Evolutionary conservation across 768 basidiomycete species (phyloP).

Genomic region (Psilocybe subaeruginosa): DNA sequence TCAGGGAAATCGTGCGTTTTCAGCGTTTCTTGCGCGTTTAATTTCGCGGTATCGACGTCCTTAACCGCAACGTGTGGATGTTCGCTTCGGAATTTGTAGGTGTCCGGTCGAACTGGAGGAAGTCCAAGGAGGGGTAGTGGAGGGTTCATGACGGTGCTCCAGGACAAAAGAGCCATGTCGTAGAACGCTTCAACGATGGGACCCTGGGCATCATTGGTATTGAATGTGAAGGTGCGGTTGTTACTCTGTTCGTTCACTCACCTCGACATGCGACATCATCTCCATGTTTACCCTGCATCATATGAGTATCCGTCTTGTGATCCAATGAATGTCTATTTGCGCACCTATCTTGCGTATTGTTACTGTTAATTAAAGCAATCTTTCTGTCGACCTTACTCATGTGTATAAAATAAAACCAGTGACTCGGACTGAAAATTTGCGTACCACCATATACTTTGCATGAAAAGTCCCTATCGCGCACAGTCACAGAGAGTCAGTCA

Average conservation of each 20-base stretch:
- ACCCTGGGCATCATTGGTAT: neutral
- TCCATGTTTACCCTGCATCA: conserved; percentile 13
- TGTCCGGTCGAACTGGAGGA: neutral
- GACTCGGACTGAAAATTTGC: no score
- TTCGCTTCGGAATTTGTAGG: conserved; percentile 7
- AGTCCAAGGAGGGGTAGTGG: conserved; percentile 5
- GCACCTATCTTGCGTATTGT: conserved; percentile 15
- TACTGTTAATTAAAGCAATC: conserved; percentile 14
- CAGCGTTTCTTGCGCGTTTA: conserved; percentile 3
- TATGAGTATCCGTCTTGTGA: neutral
- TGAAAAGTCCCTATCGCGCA: conserved; percentile 10
- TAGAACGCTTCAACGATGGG: conserved; percentile 16
- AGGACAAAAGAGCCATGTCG: conserved; percentile 15
- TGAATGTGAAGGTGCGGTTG: no score
- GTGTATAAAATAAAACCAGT: no score
- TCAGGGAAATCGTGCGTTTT: conserved; percentile 10
- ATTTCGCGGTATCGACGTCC: conserved; percentile 2
- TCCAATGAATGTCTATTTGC: neutral
- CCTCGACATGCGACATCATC: conserved; percentile 17
- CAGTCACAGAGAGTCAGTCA: neutral
- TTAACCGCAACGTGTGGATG: conserved; percentile 11
- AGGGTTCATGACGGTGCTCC: conserved; percentile 5
- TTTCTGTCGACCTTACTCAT: conserved; percentile 9
- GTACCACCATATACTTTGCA: conserved; percentile 14
- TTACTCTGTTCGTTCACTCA: neutral